Base-by-base conservation (phyloP, 2,329 filamentous ascomycete genomes). In the Alternaria solani region DNA sequence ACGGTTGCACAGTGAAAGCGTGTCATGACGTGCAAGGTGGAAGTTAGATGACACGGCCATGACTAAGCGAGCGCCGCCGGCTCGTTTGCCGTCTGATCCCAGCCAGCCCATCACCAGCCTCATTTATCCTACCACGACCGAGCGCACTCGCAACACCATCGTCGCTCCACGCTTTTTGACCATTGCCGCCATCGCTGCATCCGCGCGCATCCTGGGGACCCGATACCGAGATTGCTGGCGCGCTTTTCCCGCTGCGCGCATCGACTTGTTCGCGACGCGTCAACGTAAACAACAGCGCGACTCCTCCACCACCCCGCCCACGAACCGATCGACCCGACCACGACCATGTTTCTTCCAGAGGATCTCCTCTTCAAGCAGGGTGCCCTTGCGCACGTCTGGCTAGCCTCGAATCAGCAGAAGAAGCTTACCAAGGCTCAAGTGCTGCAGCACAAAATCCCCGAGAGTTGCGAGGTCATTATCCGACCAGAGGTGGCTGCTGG, bases 361-460 rank as follows among this genome's bases (percentile, higher is more conserved):
- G 93, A 93, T 56, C 88, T 99, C 61, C 88, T 99, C 73, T 93
- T 94, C 79, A 97, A 97, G 89, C 97, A 93, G 72, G 95, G 95
- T 84, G 94, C 95, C 75, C 83, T 99, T 85, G 95, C 95, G 81
- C 92, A 93, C 77, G 94, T 98, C 82, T 99, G 95, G 95, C 88
- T 98, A 63, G 97, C 95, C 32, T 93, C 95, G 83, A 99, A 98
- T 81, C 86, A 98, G 67, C 95, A 98, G 87, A 93, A 94, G 85
- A 99, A 98, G 83, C 89, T 99, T 62, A 96, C 94, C 70, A 99
- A 99, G 82, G 93, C 93, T 65, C 93, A 97, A 75, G 95, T 98
- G 69, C 80, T 99, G 66, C 93, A 97, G 77, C 94, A 94, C 61
- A 96, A 97, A 81, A 91, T 99, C 70, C 91, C 94, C 73, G 92